These are phyloP conservation scores for Metarhizium rileyi DNA, from an alignment of 2,329 filamentous ascomycete species.

Conservation along the genomic window DNA sequence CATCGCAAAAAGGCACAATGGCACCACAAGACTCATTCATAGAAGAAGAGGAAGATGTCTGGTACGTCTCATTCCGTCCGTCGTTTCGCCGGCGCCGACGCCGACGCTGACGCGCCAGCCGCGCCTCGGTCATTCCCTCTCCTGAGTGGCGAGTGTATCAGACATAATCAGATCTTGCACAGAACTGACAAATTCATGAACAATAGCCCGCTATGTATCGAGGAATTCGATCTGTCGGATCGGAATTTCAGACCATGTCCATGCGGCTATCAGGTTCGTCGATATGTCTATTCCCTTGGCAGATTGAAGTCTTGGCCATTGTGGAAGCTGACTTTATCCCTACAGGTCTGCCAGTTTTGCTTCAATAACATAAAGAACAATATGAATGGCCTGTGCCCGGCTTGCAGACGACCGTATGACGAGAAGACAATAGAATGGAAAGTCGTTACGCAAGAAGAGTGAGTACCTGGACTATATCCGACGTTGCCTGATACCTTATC, in stretches of 20 bases:
- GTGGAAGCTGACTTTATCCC: neutral
- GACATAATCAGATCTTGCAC: neutral
- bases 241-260: slow-evolving; percentile 95
- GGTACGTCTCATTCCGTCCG: slow-evolving; percentile 35
- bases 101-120: neutral
- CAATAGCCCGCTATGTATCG: slow-evolving; percentile 85
- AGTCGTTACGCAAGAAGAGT: slow-evolving; percentile 91
- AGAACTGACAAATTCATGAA: neutral
- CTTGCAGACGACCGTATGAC: slow-evolving; percentile 89
- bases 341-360: slow-evolving; percentile 95
- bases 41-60: slow-evolving; percentile 62
- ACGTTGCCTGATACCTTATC: neutral
- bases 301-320: neutral
- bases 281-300: neutral
- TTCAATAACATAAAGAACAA: slow-evolving; percentile 99
- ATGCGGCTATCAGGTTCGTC: slow-evolving; percentile 85
- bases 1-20: slow-evolving; percentile 33
- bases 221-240: slow-evolving; percentile 97
- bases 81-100: slow-evolving; percentile 16
- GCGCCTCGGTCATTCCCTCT: neutral
- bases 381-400: slow-evolving; percentile 95
- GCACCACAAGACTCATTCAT: slow-evolving; percentile 61
- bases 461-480: slow-evolving; percentile 27
- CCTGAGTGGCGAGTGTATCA: neutral
- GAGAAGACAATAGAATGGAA: slow-evolving; percentile 97